Conservation (phyloP, 1,284 basidiomycete genomes). For the Sporisorium scitamineum region DNA sequence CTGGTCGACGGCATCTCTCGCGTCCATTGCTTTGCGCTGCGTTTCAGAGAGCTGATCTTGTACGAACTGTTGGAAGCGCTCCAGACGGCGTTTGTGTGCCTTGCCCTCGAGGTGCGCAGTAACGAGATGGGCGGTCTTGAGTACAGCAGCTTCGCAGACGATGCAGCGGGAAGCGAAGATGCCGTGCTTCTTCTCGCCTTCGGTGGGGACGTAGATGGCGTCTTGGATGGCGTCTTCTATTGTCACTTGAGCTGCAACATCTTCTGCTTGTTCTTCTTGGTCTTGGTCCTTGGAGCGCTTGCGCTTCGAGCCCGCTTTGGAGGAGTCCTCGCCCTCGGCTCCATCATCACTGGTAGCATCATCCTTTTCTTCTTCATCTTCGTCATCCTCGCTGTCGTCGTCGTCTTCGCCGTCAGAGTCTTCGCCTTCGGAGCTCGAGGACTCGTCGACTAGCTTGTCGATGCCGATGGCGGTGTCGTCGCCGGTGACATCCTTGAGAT, state of each 20-base stretch:
- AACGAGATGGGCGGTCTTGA: slow-evolving; percentile 38
- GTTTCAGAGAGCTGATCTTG: slow-evolving; percentile 22
- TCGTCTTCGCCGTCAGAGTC: slow-evolving; percentile 23
- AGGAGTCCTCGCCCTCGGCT: not conserved
- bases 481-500: slow-evolving; percentile 29
- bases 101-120: slow-evolving; percentile 35
- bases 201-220: slow-evolving; percentile 46
- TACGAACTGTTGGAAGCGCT: slow-evolving; percentile 38
- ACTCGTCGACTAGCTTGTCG: slow-evolving; percentile 49
- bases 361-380: slow-evolving; percentile 3
- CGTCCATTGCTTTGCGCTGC: slow-evolving; percentile 32
- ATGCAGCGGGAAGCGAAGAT: slow-evolving; percentile 39
- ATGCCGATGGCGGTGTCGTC: slow-evolving; percentile 48
- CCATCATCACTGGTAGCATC: slow-evolving; percentile 1
- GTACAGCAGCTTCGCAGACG: slow-evolving; percentile 40
- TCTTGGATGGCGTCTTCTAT: slow-evolving; percentile 41
- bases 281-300: slow-evolving; percentile 29
- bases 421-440: slow-evolving; percentile 41
- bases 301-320: slow-evolving; percentile 26
- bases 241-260: slow-evolving; percentile 27
- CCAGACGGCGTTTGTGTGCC: slow-evolving; percentile 39
- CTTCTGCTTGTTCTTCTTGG: slow-evolving; percentile 10
- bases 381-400: slow-evolving; percentile 10
- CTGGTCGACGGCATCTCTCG: slow-evolving; percentile 41
- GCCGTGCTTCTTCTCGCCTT: slow-evolving; percentile 48